Evolutionary conservation across 2,329 filamentous ascomycete species (phyloP), one percentile per base, ranked within the genome.

Genomic region (Phoma sp.): DNA sequence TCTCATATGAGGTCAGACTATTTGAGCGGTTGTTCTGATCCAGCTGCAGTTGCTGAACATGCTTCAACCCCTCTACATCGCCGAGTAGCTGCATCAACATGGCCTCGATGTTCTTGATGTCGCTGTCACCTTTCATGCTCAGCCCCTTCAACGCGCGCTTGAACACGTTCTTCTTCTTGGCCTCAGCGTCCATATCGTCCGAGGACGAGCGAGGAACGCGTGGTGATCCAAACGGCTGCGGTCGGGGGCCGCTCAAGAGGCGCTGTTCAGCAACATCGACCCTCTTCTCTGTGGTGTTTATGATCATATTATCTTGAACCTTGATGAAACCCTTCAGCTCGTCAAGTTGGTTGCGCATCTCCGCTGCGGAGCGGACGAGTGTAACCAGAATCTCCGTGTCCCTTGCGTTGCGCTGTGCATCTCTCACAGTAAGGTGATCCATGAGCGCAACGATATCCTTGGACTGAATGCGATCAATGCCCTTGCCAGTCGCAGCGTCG

Each of bases 331-430:
- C 90, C 81, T 95, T 97, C 83, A 99, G 90, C 67, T 96, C 93
- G 63, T 96, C 91, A 71, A 98, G 96, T 0, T 92, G 96, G 65
- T 91, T 96, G 61, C 94, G 91, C 93, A 98, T 98, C 77, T 99
- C 95, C 12, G 95, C 89, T 4, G 95, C 94, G 50, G 92, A 93
- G 56, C 94, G 89, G 58, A 99, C 95, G 29, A 99, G 85, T 0
- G 95, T 94, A 41, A 97, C 91, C 17, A 99, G 81, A 51, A 99
- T 97, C 76, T 99, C 95, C 0, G 95, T 98, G 69, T 99, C 95
- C 39, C 95, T 86, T 40, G 95, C 95, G 76, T 95, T 98, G 56
- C 95, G 88, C 77, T 98, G 94, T 36, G 94, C 95, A 78, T 99
- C 95, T 32, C 95, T 89, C 60, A 98, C 95, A 73, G 96, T 98